phyloP scores from a whole-genome alignment of 2,329 filamentous ascomycete species.

The Scortechinia acanthostroma region DNA sequence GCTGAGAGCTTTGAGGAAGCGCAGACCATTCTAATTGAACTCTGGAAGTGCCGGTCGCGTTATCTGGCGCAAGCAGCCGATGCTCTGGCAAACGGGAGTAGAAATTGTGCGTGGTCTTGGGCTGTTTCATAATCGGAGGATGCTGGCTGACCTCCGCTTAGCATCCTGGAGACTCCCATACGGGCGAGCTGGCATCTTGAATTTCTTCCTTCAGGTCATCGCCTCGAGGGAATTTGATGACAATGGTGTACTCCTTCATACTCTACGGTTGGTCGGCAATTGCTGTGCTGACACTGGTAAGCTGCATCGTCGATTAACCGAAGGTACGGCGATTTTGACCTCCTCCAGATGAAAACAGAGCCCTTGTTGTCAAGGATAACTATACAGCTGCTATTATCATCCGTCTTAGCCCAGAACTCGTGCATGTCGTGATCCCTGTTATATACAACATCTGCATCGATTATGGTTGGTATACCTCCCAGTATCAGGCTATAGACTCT shows the following conservation, averaged over 20 bases:
- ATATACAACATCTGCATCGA: slow-evolving; percentile 34
- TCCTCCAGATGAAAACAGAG: slow-evolving; percentile 28
- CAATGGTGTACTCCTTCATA: slow-evolving; percentile 22
- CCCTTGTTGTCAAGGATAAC: slow-evolving; percentile 24
- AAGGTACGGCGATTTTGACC: slow-evolving; percentile 5
- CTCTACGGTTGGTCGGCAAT: slow-evolving; percentile 30
- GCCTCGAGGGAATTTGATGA: slow-evolving; percentile 15
- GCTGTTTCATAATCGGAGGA: not conserved
- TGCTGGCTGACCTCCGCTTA: slow-evolving; percentile 10
- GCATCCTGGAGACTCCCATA: slow-evolving; percentile 26
- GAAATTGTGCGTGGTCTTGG: slow-evolving; percentile 22
- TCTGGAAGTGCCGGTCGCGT: slow-evolving; percentile 23
- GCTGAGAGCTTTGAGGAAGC: too few species aligned
- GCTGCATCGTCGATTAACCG: slow-evolving; percentile 9
- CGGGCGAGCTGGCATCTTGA: slow-evolving; percentile 25
- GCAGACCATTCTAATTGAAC: slow-evolving; percentile 16
- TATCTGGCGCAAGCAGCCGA: slow-evolving; percentile 23
- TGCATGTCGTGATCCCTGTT: slow-evolving; percentile 28
- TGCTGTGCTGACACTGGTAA: slow-evolving; percentile 28
- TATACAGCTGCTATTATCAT: slow-evolving; percentile 25
- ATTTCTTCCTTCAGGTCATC: slow-evolving; percentile 27
- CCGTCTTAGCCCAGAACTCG: slow-evolving; percentile 21
- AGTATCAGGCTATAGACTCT: not conserved
- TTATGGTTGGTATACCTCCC: slow-evolving; percentile 19
- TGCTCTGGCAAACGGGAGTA: slow-evolving; percentile 27